These are phyloP conservation scores for Trichomonascaceae sp. DNA, from an alignment of 1,139 yeast species.

Conservation along the genomic window DNA sequence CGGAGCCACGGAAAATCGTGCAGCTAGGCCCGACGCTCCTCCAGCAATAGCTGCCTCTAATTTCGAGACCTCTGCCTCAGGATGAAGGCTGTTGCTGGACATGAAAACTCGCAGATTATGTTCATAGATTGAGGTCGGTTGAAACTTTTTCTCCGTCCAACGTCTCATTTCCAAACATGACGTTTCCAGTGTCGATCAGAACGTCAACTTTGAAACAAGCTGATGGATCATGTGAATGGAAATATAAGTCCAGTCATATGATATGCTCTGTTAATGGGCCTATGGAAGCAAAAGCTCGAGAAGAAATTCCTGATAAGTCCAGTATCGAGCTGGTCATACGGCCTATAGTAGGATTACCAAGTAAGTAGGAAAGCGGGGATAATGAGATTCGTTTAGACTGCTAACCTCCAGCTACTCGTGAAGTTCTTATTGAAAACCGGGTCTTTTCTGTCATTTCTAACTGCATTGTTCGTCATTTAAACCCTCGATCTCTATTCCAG, in stretches of 20 bases:
- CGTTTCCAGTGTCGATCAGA: conserved; percentile 4
- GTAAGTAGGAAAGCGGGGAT: conserved; percentile 15
- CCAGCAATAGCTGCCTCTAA: conserved; percentile 55
- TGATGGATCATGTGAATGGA: conserved; percentile 73
- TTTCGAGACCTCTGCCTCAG: conserved; percentile 27
- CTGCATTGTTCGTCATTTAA: conserved; percentile 55
- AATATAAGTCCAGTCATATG: conserved; percentile 48
- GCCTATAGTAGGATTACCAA: conserved; percentile 70
- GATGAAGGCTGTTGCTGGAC: conserved; percentile 25
- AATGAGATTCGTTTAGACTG: background rate
- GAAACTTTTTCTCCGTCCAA: background rate
- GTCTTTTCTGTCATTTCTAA: conserved; percentile 57
- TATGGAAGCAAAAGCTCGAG: conserved; percentile 74
- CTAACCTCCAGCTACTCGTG: conserved; percentile 50
- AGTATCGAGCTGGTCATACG: conserved; percentile 75
- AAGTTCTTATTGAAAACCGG: conserved; percentile 67
- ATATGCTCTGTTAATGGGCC: conserved; percentile 86
- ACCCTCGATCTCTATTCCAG: conserved; percentile 83
- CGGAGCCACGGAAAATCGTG: conserved; percentile 70
- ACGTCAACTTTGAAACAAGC: conserved; percentile 44
- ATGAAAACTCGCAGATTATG: background rate
- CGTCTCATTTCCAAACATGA: background rate
- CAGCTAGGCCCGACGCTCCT: conserved; percentile 57
- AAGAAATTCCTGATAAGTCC: conserved; percentile 76
- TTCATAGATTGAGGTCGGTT: background rate